A percentile compares a stretch with the other conserved stretches of the same genome.
These are phyloP conservation scores for Tylopilus plumbeoviolaceoides DNA, from an alignment of 768 basidiomycete genomes.

Conservation along the genomic window DNA sequence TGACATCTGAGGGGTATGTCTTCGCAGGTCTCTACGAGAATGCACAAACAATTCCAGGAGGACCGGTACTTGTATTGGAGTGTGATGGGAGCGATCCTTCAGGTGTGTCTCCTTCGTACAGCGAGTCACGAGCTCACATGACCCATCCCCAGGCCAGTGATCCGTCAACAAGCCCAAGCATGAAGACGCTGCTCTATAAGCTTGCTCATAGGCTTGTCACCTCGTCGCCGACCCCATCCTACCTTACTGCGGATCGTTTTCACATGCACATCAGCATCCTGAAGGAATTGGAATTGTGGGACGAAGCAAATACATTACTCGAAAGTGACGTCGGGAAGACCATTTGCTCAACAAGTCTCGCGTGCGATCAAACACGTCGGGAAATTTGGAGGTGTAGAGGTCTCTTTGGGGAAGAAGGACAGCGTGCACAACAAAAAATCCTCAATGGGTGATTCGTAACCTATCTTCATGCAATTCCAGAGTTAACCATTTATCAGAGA, in stretches of 20 bases:
- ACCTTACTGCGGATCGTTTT: slow-evolving; percentile 69
- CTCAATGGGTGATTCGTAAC: slow-evolving; percentile 47
- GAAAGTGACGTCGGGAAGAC: slow-evolving; percentile 63
- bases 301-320: slow-evolving; percentile 67
- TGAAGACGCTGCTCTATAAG: slow-evolving; percentile 68
- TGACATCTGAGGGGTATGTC: not conserved
- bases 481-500: slow-evolving; percentile 45
- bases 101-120: slow-evolving; percentile 42
- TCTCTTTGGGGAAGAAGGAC: slow-evolving; percentile 56
- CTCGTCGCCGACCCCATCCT: slow-evolving; percentile 59
- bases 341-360: slow-evolving; percentile 66
- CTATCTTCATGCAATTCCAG: slow-evolving; percentile 1
- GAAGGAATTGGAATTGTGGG: slow-evolving; percentile 59
- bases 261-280: slow-evolving; percentile 71
- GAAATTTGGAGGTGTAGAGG: slow-evolving; percentile 63
- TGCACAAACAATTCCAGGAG: slow-evolving; percentile 82
- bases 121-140: slow-evolving; percentile 8
- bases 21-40: slow-evolving; percentile 66
- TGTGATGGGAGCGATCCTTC: slow-evolving; percentile 73
- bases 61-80: slow-evolving; percentile 83
- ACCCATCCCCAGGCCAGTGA: slow-evolving; percentile 62
- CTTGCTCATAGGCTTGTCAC: slow-evolving; percentile 73
- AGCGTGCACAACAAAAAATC: slow-evolving; percentile 56
- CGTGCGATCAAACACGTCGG: slow-evolving; percentile 71
- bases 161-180: slow-evolving; percentile 50